Conservation (phyloP, 345 rosid genomes). For the Eucalyptus paniculata region DNA sequence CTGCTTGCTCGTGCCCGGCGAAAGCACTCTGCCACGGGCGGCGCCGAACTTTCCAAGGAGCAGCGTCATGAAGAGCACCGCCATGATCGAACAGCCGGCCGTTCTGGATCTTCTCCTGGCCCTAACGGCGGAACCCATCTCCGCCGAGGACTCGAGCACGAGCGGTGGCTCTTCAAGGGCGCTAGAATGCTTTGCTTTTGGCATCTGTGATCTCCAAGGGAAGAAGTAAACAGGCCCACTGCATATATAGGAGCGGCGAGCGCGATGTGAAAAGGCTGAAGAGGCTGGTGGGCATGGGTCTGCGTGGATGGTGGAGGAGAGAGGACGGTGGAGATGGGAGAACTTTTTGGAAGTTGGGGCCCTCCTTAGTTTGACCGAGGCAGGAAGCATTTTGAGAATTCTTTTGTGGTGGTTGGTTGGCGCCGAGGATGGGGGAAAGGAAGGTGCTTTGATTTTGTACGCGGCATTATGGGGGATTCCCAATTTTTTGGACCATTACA, state of each 20-base stretch:
- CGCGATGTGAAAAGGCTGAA: neutral
- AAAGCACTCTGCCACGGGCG: neutral
- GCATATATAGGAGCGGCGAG: neutral
- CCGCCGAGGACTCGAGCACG: neutral
- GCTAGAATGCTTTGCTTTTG: neutral
- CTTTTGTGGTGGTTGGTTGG: neutral
- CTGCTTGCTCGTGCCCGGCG: neutral
- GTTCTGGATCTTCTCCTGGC: neutral
- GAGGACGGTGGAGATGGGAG: constrained; percentile 23
- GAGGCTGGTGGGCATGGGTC: neutral
- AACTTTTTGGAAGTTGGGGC: constrained; percentile 4
- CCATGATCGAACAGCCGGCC: neutral
- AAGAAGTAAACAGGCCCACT: constrained; percentile 10
- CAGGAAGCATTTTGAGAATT: neutral
- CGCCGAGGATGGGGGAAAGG: neutral
- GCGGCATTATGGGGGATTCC: neutral
- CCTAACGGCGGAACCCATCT: neutral
- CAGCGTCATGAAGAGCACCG: neutral
- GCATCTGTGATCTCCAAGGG: constrained; percentile 23
- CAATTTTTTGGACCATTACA: neutral
- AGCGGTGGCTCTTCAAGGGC: neutral
- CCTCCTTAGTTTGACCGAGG: neutral
- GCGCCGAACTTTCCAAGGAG: neutral
- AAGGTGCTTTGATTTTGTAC: neutral
- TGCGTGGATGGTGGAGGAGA: neutral